Percentiles rank a stretch among this genome's conserved stretches.
Conservation (phyloP, 2,329 filamentous ascomycete genomes). For the Pseudogymnoascus destructans region DNA sequence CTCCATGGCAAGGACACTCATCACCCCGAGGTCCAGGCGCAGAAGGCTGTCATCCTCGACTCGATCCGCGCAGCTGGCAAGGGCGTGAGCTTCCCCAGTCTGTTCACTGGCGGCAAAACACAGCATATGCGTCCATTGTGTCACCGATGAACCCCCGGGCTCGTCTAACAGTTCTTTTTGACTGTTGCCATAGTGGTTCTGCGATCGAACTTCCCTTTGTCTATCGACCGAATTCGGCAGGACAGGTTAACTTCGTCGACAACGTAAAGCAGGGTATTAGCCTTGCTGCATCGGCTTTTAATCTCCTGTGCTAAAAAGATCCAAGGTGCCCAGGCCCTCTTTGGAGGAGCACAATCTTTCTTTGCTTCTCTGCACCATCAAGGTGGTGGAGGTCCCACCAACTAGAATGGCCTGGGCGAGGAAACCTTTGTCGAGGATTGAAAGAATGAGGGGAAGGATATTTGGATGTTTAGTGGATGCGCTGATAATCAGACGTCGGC, state of each 20-base stretch:
- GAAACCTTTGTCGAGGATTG: slow-evolving; percentile 34
- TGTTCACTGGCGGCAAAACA: slow-evolving; percentile 35
- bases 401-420: slow-evolving; percentile 33
- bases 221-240: slow-evolving; percentile 42
- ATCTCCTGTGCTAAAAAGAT: slow-evolving; percentile 34
- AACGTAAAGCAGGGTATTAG: slow-evolving; percentile 38
- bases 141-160: slow-evolving; percentile 36
- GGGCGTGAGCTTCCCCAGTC: slow-evolving; percentile 26
- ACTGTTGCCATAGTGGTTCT: slow-evolving; percentile 49
- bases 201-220: slow-evolving; percentile 46
- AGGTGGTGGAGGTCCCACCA: slow-evolving; percentile 29
- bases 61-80: slow-evolving; percentile 32
- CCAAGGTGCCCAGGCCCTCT: slow-evolving; percentile 36
- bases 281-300: slow-evolving; percentile 36
- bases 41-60: slow-evolving; percentile 40
- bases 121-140: slow-evolving; percentile 38
- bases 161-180: slow-evolving; percentile 43
- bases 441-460: slow-evolving; percentile 29
- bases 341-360: slow-evolving; percentile 39
- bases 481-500: slow-evolving; percentile 30
- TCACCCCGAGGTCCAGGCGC: slow-evolving; percentile 34
- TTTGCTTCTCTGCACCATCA: slow-evolving; percentile 38
- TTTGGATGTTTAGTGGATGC: slow-evolving; percentile 32
- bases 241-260: slow-evolving; percentile 42
- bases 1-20: slow-evolving; percentile 25